Evolutionary conservation across 495 filamentous ascomycete species (phyloP).

Genomic region (Xylaria telfairii): DNA sequence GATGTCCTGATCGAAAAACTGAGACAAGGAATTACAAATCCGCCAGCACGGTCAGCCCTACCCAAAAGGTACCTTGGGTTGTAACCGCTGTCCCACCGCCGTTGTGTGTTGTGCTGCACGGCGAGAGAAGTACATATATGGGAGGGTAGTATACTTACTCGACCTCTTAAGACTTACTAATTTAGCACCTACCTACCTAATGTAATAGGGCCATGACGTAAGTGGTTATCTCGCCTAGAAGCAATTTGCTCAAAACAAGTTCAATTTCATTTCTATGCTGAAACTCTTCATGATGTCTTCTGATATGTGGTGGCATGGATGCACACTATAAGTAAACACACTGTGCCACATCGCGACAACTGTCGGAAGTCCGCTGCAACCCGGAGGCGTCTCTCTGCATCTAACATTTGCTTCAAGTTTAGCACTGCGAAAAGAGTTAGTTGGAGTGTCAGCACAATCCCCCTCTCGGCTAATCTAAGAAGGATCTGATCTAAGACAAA

Average conservation of each 20-base stretch:
- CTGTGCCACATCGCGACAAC: neutral
- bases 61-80: neutral
- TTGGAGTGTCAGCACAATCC: too few relatives aligned
- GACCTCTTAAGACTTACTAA: neutral
- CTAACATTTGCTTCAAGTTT: neutral
- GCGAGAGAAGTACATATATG: neutral
- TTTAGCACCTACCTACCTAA: too few relatives aligned
- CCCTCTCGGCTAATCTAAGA: neutral
- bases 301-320: neutral
- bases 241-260: too few relatives aligned
- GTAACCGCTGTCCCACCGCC: neutral
- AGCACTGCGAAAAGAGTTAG: slow-evolving; percentile 25
- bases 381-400: neutral
- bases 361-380: neutral
- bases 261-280: neutral
- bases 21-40: slow-evolving; percentile 15
- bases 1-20: neutral
- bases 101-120: neutral
- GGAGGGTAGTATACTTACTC: neutral
- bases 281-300: neutral
- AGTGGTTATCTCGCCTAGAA: neutral
- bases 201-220: too few relatives aligned
- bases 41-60: neutral
- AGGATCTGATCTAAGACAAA: neutral
- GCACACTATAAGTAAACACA: neutral